A percentile compares a stretch with the other conserved stretches of the same genome.
phyloP scores from a whole-genome alignment of 345 rosid species.

The Pseudoturritis turrita region DNA sequence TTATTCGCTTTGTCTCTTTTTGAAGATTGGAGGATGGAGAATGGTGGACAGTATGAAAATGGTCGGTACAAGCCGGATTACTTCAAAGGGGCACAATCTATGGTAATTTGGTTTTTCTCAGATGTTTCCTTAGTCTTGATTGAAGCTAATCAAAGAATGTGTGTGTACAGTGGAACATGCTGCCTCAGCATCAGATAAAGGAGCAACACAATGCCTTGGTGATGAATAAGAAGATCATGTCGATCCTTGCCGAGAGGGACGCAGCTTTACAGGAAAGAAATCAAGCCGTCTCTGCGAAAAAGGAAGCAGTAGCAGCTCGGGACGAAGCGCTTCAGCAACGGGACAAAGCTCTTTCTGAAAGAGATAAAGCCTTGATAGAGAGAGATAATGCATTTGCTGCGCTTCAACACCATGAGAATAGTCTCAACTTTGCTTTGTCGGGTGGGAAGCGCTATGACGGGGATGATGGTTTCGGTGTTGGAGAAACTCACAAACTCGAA shows the following conservation, averaged over 20 bases:
- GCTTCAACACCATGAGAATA: constrained; percentile 60
- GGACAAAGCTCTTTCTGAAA: constrained; percentile 71
- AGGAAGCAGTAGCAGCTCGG: constrained; percentile 70
- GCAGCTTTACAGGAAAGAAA: constrained; percentile 68
- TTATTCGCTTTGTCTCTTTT: background rate
- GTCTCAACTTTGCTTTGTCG: constrained; percentile 42
- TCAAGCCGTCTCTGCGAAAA: constrained; percentile 55
- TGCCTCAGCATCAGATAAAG: constrained; percentile 71
- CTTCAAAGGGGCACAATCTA: constrained; percentile 49
- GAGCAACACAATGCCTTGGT: constrained; percentile 72
- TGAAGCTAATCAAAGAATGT: constrained; percentile 17
- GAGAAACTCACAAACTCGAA: constrained; percentile 42
- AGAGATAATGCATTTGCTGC: constrained; percentile 77
- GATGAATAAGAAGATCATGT: constrained; percentile 86
- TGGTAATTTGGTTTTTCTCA: constrained; percentile 33
- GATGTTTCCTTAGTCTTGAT: constrained; percentile 13
- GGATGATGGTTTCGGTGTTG: constrained; percentile 35
- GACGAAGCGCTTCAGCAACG: constrained; percentile 81
- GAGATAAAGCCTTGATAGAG: constrained; percentile 75
- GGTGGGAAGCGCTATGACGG: constrained; percentile 47
- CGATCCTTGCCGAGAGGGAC: constrained; percentile 77
- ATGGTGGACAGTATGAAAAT: constrained; percentile 53
- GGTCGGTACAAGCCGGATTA: constrained; percentile 65
- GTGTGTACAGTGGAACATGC: constrained; percentile 63
- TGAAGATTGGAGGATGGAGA: constrained; percentile 51